Evolutionary conservation across 257 asterid species (phyloP).

Genomic region (Gynochthodes officinalis): DNA sequence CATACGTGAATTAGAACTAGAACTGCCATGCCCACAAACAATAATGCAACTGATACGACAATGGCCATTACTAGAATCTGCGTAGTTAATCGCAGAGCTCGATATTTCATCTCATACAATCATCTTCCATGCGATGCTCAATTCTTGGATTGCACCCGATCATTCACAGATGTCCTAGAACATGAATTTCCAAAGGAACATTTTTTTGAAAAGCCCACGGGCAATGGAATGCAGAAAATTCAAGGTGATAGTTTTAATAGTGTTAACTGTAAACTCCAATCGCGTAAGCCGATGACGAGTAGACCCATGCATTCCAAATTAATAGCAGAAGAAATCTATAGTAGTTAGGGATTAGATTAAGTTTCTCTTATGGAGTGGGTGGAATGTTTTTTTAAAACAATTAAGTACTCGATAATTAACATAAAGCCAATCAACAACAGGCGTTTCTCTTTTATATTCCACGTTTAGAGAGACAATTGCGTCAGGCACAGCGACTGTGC

Average conservation of each 20-base stretch:
- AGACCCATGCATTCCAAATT: neutral
- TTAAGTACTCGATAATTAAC: neutral
- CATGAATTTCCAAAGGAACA: neutral
- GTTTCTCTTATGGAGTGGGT: constrained; percentile 51
- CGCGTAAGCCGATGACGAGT: constrained; percentile 21
- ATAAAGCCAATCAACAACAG: neutral
- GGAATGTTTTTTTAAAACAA: constrained; percentile 8
- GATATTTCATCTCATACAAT: constrained; percentile 2
- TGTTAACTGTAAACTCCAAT: neutral
- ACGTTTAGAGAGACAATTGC: neutral
- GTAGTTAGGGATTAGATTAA: constrained; percentile 29
- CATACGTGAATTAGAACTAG: constrained; percentile 56
- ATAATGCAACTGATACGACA: constrained; percentile 39
- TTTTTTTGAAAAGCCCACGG: neutral
- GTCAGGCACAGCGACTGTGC: neutral
- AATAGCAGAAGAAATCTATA: constrained; percentile 5
- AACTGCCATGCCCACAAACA: constrained; percentile 46
- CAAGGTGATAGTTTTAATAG: neutral
- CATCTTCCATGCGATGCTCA: constrained; percentile 4
- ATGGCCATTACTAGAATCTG: constrained; percentile 42
- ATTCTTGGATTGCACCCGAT: too few relatives aligned
- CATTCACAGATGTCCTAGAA: neutral
- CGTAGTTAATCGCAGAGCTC: constrained; percentile 24
- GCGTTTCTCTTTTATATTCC: neutral
- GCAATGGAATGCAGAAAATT: neutral